Conservation (phyloP, 176 grass and related monocot species). For the Zoysia pacifica region DNA sequence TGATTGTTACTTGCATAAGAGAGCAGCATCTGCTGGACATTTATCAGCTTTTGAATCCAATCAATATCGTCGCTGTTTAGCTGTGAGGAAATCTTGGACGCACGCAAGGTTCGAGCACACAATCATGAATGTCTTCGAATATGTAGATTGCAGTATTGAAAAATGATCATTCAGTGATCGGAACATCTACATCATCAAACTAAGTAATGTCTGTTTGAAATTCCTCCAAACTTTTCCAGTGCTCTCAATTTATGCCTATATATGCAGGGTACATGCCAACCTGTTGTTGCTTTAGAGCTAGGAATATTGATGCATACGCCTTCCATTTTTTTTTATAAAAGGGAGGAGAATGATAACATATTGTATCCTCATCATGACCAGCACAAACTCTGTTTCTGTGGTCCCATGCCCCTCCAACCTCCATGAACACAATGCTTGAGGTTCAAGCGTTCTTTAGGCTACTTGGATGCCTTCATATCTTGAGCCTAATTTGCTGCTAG, state of each 20-base stretch:
- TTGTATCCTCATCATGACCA: conserved; percentile 9
- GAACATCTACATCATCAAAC: background rate
- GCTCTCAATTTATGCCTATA: background rate
- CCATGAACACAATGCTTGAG: conserved; percentile 12
- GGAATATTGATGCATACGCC: background rate
- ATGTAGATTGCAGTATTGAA: background rate
- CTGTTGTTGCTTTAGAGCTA: background rate
- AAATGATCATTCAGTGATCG: background rate
- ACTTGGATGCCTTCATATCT: conserved; percentile 22
- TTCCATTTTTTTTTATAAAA: conserved; percentile 12
- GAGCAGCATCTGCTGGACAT: background rate
- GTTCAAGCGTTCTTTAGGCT: conserved; percentile 31
- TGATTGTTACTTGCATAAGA: background rate
- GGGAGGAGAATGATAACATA: background rate
- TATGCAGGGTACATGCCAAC: background rate
- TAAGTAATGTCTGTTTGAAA: background rate
- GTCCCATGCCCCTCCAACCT: conserved; percentile 8
- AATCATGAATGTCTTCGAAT: background rate
- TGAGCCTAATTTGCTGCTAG: background rate
- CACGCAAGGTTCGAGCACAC: background rate
- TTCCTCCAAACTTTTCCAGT: background rate
- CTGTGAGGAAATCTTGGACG: background rate
- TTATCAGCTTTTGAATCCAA: background rate
- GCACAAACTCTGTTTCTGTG: background rate
- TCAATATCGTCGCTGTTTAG: background rate